Percentiles rank a stretch among this genome's conserved stretches.
These are phyloP conservation scores for Hanseniaspora sp. DNA, from an alignment of 1,139 yeast genomes.

Conservation along the genomic window DNA sequence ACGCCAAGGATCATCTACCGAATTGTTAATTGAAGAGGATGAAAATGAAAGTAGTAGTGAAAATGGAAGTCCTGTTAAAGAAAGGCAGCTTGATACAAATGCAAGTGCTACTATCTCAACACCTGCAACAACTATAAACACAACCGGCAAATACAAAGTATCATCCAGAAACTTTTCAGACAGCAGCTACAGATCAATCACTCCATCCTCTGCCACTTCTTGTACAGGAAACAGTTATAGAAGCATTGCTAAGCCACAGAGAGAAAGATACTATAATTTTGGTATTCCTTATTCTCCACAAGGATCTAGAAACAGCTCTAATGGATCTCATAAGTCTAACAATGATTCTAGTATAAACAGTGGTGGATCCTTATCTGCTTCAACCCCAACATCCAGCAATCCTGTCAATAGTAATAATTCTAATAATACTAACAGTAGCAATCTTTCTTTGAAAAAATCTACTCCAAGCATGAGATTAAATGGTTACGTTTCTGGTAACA, in stretches of 20 bases:
- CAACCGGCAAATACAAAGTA: not conserved
- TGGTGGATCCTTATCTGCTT: not conserved
- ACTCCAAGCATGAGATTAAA: not conserved
- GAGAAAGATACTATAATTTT: slow-evolving; percentile 9
- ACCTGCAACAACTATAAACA: not conserved
- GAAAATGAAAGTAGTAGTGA: slow-evolving; percentile 3
- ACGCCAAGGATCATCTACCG: slow-evolving; percentile 1
- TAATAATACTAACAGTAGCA: not conserved
- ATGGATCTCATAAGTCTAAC: not conserved
- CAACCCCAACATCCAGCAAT: not conserved
- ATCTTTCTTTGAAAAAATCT: not conserved
- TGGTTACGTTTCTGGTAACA: not conserved
- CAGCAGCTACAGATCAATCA: slow-evolving; percentile 12
- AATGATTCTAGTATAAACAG: not conserved
- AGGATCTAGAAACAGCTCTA: slow-evolving; percentile 1
- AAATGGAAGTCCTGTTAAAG: slow-evolving; percentile 3
- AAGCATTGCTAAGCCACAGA: not conserved
- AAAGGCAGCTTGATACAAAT: not conserved
- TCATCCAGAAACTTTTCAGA: not conserved
- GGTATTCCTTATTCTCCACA: slow-evolving; percentile 13
- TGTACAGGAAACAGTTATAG: not conserved
- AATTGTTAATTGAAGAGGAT: slow-evolving; percentile 4
- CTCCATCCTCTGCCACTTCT: slow-evolving; percentile 10
- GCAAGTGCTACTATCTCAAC: not conserved
- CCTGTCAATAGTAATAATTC: not conserved